A percentile compares a stretch with the other conserved stretches of the same genome.
Evolutionary conservation across 371 early-diverging fungal genomes (phyloP).

Genomic region (Zopfochytrium polystomum): DNA sequence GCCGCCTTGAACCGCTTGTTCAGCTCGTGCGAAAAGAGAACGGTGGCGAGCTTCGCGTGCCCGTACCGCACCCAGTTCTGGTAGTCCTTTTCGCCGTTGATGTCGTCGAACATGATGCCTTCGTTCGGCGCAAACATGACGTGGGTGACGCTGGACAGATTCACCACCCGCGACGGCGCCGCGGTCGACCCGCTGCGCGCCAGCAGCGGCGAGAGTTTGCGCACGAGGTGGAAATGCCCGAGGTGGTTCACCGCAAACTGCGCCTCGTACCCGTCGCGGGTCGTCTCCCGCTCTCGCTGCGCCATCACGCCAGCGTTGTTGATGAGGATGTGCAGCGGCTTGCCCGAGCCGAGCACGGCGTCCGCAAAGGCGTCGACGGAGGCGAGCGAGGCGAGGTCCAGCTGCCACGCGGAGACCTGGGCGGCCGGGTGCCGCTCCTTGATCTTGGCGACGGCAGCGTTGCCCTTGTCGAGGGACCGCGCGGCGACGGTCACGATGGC

Average conservation of each 20-base stretch:
- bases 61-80: slow-evolving; percentile 47
- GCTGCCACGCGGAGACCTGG: no score
- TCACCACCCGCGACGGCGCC: slow-evolving; percentile 46
- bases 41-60: slow-evolving; percentile 59
- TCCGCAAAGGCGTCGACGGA: slow-evolving; percentile 33
- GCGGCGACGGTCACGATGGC: no score
- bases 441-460: no score
- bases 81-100: slow-evolving; percentile 41
- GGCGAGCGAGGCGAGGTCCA: no score
- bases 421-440: no score
- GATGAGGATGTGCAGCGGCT: slow-evolving; percentile 44
- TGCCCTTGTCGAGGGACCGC: no score
- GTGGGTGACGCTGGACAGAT: slow-evolving; percentile 40
- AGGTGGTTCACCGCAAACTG: slow-evolving; percentile 62
- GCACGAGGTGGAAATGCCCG: slow-evolving; percentile 41
- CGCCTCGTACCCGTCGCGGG: slow-evolving; percentile 68
- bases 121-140: slow-evolving; percentile 19
- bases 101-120: slow-evolving; percentile 47
- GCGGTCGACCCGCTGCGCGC: slow-evolving; percentile 26
- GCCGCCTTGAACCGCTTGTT: slow-evolving; percentile 34
- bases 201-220: slow-evolving; percentile 56
- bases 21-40: slow-evolving; percentile 58
- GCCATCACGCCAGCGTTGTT: slow-evolving; percentile 51
- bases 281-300: slow-evolving; percentile 34
- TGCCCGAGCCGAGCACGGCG: slow-evolving; percentile 9